Base-by-base conservation (phyloP, 345 rosid genomes). In the Syzygium aqueum region DNA sequence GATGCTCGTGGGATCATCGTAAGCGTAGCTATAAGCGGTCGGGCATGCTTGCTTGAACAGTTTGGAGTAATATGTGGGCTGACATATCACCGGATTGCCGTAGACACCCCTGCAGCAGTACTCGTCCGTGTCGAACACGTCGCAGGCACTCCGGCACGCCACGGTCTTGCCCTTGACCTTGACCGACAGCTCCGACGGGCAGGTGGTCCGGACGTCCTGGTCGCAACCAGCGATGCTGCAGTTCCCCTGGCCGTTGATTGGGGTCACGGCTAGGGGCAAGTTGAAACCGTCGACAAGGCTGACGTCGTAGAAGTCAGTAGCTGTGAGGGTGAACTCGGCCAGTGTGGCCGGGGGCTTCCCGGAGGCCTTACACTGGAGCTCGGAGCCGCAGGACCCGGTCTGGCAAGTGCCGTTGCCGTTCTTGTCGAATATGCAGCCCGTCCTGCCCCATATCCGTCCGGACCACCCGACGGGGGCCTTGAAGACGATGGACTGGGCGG, bases 251-350 rank as follows among this genome's bases (percentile, higher is more conserved):
- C 98, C 97, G 10, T 96, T 94, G 23, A 96, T 83, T 6, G 99
- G 96, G 6, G 91, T 91, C 0, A 97, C 93, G 0, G 88, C 7
- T 13, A 97, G 25, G 3, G 99, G 99, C 85, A 96, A 37, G 87
- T 97, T 97, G 59, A 94, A 97, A 15, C 98, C 99, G n/a, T 97
- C 99, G 1, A 95, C 98, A 8, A 97, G 96, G 93, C 99, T 97
- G 28, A 96, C 98, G 56, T 97, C 99, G 88, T 97, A 97, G 89
- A 87, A 96, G 82, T 97, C 95, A 0, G 54, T 0, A 0, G 84
- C 7, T 0, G 96, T 89, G 23, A 97, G 89, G 14, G 99, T 96
- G 87, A 97, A 96, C 85, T 97, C 99, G 1, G 99, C 94, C 21
- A 97, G 94, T 11, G 99, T 90, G 22, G 95, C 97, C 2, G 99